Evolutionary conservation across 345 rosid species (phyloP).

Genomic region (Draba incana): DNA sequence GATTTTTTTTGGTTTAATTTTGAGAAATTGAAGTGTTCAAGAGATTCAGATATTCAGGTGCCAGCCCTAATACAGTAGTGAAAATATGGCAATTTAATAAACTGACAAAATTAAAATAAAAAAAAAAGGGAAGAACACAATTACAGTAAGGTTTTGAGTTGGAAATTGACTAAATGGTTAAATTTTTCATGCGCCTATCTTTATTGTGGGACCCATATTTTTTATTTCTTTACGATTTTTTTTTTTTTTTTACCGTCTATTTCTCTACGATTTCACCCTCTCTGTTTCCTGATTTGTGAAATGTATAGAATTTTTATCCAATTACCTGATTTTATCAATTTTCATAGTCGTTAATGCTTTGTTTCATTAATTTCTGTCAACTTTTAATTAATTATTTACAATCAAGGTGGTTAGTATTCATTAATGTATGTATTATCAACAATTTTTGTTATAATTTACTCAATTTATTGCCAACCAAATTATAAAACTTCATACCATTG

Average conservation of each 20-base stretch:
- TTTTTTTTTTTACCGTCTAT: too few species aligned
- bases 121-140: neutral
- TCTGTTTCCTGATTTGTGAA: slow-evolving; percentile 9
- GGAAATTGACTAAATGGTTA: slow-evolving; percentile 10
- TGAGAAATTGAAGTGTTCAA: slow-evolving; percentile 4
- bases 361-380: slow-evolving; percentile 14
- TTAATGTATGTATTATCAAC: slow-evolving; percentile 33
- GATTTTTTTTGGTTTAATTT: slow-evolving; percentile 34
- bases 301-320: neutral
- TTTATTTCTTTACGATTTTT: slow-evolving; percentile 5
- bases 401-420: slow-evolving; percentile 39
- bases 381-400: slow-evolving; percentile 21
- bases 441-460: neutral
- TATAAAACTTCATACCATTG: too few species aligned
- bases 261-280: slow-evolving; percentile 25
- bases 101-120: neutral
- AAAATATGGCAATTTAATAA: neutral
- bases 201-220: slow-evolving; percentile 2
- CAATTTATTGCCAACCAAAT: neutral
- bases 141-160: slow-evolving; percentile 7
- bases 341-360: slow-evolving; percentile 17
- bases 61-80: slow-evolving; percentile 32
- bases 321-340: neutral
- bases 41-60: slow-evolving; percentile 19
- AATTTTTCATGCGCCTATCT: neutral